phyloP scores from a whole-genome alignment of 2,329 filamentous ascomycete species.

The Blastomyces gilchristii region DNA sequence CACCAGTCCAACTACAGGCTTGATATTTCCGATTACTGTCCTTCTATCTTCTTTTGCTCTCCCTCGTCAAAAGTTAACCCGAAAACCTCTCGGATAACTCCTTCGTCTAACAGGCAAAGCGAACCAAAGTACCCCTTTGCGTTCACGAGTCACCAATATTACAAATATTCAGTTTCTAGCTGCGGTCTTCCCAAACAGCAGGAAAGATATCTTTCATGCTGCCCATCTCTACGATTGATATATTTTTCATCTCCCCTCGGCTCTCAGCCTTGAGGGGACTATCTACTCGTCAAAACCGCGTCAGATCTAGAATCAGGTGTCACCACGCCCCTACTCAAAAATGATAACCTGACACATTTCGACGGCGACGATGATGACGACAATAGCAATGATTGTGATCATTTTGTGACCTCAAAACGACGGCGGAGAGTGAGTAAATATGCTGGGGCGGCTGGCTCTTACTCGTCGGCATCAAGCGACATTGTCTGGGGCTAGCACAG shows the following conservation, averaged over 20 bases:
- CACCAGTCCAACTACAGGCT: background rate
- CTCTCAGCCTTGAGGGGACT: conserved; percentile 27
- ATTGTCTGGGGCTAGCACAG: conserved; percentile 40
- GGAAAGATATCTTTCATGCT: conserved; percentile 6
- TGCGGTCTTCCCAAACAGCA: background rate
- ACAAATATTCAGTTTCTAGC: background rate
- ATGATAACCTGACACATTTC: conserved; percentile 11
- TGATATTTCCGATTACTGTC: background rate
- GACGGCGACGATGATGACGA: conserved; percentile 20
- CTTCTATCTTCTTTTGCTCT: background rate
- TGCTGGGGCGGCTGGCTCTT: conserved; percentile 15
- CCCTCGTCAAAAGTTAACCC: background rate
- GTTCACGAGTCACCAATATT: background rate
- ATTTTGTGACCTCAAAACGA: conserved; percentile 15
- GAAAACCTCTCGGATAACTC: background rate
- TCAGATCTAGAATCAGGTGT: conserved; percentile 19
- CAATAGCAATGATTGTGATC: conserved; percentile 15
- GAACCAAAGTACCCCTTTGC: background rate
- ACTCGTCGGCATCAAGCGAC: conserved; percentile 32
- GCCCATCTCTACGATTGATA: conserved; percentile 7
- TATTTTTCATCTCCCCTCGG: conserved; percentile 8
- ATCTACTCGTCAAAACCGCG: conserved; percentile 33
- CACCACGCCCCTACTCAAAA: conserved; percentile 4
- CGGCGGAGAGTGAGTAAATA: conserved; percentile 14
- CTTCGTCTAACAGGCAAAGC: background rate